A percentile compares a stretch with the other conserved stretches of the same genome.
Conservation (phyloP, 257 asterid species). For the Cinchona pubescens region DNA sequence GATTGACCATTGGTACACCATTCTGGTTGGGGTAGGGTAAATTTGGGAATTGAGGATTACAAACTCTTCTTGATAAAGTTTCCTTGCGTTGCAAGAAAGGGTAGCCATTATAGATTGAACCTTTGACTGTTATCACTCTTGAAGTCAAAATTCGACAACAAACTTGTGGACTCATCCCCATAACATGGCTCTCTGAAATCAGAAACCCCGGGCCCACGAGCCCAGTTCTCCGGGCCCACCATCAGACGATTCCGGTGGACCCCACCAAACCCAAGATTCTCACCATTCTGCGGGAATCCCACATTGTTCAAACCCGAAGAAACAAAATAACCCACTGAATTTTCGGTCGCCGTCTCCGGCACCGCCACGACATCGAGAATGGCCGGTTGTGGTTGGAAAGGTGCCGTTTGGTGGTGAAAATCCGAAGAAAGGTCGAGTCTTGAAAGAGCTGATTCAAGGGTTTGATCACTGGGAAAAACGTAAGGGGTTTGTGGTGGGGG, state of each 20-base stretch:
- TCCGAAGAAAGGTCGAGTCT: slow-evolving; percentile 33
- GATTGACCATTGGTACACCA: not conserved
- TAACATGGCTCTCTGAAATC: not conserved
- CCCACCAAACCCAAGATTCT: slow-evolving; percentile 29
- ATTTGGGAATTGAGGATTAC: slow-evolving; percentile 16
- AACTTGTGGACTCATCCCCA: slow-evolving; percentile 4
- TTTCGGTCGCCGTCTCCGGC: not conserved
- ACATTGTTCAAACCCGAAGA: slow-evolving; percentile 20
- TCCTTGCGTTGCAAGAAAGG: slow-evolving; percentile 61
- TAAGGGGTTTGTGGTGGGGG: not conserved
- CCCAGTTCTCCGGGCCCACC: slow-evolving; percentile 41
- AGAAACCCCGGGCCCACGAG: not conserved
- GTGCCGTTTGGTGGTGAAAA: slow-evolving; percentile 23
- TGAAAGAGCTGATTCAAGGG: slow-evolving; percentile 43
- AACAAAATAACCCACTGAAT: not conserved
- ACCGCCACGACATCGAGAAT: slow-evolving; percentile 1
- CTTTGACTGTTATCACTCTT: slow-evolving; percentile 2
- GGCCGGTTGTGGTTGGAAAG: slow-evolving; percentile 15
- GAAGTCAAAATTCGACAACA: slow-evolving; percentile 3
- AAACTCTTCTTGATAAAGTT: slow-evolving; percentile 19
- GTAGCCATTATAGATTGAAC: slow-evolving; percentile 7
- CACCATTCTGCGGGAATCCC: slow-evolving; percentile 1
- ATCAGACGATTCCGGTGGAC: slow-evolving; percentile 38
- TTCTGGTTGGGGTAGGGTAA: slow-evolving; percentile 20
- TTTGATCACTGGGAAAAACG: slow-evolving; percentile 13